A percentile compares a stretch with the other conserved stretches of the same genome.
Conservation (phyloP, 345 rosid genomes). For the Eucalyptus urophylla region DNA sequence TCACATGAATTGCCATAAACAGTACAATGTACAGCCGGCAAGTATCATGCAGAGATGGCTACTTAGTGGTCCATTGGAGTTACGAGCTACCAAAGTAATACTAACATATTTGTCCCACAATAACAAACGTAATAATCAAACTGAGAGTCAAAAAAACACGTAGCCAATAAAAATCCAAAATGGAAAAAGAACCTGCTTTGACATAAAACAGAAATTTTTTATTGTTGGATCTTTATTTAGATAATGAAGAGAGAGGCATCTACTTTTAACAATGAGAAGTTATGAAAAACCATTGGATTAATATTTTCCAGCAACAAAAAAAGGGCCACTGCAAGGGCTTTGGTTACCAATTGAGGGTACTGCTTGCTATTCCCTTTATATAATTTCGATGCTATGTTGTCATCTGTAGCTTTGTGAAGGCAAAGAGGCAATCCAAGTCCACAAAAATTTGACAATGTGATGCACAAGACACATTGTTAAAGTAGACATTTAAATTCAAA, state of each 20-base stretch:
- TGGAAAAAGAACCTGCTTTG: background rate
- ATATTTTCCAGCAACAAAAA: background rate
- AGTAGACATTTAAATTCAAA: background rate
- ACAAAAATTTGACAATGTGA: background rate
- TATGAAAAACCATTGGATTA: background rate
- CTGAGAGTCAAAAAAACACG: background rate
- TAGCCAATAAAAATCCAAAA: background rate
- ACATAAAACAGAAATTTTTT: background rate
- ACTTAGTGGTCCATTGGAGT: background rate
- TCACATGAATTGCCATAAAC: background rate
- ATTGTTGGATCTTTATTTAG: background rate
- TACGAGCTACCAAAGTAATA: background rate
- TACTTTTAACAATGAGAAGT: background rate
- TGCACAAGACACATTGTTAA: background rate
- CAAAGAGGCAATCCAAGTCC: background rate
- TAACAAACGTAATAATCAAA: background rate
- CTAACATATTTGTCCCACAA: background rate
- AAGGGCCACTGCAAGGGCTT: background rate
- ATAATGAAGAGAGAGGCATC: background rate
- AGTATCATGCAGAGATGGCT: background rate
- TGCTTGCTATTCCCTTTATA: background rate
- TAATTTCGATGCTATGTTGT: background rate
- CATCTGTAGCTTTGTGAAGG: background rate
- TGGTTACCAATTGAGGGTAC: background rate
- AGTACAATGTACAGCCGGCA: background rate